phyloP scores from a whole-genome alignment of 306 rosid genomes.

The Cucumis sativus region DNA sequence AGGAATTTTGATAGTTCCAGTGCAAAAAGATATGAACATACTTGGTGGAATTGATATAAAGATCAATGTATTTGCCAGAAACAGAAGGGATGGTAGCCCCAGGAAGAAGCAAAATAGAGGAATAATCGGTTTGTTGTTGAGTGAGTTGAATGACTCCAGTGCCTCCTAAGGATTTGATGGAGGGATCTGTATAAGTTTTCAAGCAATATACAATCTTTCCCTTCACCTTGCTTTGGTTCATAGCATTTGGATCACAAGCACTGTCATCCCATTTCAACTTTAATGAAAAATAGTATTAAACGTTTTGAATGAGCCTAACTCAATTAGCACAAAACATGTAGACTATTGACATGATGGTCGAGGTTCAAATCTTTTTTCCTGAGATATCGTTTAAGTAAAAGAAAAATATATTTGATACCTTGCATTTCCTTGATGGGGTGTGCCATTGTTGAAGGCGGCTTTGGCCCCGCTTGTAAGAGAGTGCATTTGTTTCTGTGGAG shows the following conservation, averaged over 20 bases:
- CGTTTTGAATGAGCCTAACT: too few species aligned
- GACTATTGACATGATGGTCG: too few species aligned
- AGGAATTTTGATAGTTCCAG: not conserved
- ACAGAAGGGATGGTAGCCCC: slow-evolving; percentile 13
- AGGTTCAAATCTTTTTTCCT: too few species aligned
- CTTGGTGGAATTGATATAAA: slow-evolving; percentile 67
- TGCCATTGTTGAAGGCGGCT: slow-evolving; percentile 36
- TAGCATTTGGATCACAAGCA: slow-evolving; percentile 50
- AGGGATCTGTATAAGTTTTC: slow-evolving; percentile 29
- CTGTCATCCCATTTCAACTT: slow-evolving; percentile 19
- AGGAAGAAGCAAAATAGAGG: slow-evolving; percentile 21
- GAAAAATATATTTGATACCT: slow-evolving; percentile 20
- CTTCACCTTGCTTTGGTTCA: slow-evolving; percentile 37
- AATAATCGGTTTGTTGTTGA: slow-evolving; percentile 20
- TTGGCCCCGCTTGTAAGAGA: slow-evolving; percentile 50
- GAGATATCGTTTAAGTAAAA: too few species aligned
- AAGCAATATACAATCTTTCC: slow-evolving; percentile 62
- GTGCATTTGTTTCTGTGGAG: slow-evolving; percentile 43
- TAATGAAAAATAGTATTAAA: not conserved
- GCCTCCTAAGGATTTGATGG: slow-evolving; percentile 38
- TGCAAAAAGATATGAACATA: slow-evolving; percentile 1
- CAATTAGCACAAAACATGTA: too few species aligned
- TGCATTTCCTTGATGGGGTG: slow-evolving; percentile 26
- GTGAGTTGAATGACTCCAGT: slow-evolving; percentile 42
- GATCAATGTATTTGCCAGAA: slow-evolving; percentile 17